These are phyloP conservation scores for Pulicaria dysenterica DNA, from an alignment of 129 eudicot species.

Conservation along the genomic window DNA sequence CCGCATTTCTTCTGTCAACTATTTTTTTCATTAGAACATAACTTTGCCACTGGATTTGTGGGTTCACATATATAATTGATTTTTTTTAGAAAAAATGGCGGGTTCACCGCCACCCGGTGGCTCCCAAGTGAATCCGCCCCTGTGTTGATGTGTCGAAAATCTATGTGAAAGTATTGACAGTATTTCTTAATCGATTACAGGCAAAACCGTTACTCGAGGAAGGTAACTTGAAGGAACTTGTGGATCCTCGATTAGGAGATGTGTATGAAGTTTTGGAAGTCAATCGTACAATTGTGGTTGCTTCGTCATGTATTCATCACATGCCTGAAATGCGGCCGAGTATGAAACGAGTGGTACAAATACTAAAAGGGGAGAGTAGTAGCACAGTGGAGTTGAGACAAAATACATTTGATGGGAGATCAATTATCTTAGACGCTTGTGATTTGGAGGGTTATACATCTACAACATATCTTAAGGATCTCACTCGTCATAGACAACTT, in stretches of 20 bases:
- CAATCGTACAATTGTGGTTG: conserved; percentile 53
- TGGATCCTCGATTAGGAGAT: conserved; percentile 61
- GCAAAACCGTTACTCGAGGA: conserved; percentile 70
- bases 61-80: too few species aligned
- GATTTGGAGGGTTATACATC: conserved; percentile 65
- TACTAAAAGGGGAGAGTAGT: conserved; percentile 52
- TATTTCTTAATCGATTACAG: conserved; percentile 29
- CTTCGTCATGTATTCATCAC: conserved; percentile 69
- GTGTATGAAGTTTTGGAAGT: conserved; percentile 48
- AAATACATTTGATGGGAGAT: conserved; percentile 47
- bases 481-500: conserved; percentile 55
- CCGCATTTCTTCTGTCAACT: too few species aligned
- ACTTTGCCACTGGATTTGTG: too few species aligned
- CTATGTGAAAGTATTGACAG: not conserved
- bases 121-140: too few species aligned
- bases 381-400: conserved; percentile 45
- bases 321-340: conserved; percentile 58
- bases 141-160: not conserved
- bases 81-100: too few species aligned
- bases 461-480: conserved; percentile 60
- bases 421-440: conserved; percentile 52
- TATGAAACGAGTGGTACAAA: conserved; percentile 62
- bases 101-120: too few species aligned
- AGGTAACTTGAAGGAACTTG: conserved; percentile 48
- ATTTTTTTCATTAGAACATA: too few species aligned